A percentile compares a stretch with the other conserved stretches of the same genome.
Conservation (phyloP, 768 basidiomycete genomes). For the Cubamyces sp. region DNA sequence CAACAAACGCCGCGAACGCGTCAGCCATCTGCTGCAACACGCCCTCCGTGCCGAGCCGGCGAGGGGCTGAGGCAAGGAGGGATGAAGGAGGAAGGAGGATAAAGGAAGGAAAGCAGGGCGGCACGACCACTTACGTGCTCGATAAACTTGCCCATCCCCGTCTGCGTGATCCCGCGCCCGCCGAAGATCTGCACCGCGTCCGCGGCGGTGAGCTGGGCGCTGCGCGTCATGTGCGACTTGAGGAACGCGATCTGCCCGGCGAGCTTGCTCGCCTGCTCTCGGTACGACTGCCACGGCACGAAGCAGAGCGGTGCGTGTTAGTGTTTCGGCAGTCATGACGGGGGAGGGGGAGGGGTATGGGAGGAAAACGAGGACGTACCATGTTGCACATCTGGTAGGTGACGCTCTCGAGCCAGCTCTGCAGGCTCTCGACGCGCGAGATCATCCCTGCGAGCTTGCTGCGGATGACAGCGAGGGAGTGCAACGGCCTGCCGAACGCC, state of each 20-base stretch:
- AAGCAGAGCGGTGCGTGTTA: constrained; percentile 26
- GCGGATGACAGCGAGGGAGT: constrained; percentile 86
- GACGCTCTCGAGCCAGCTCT: constrained; percentile 83
- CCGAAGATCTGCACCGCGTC: constrained; percentile 89
- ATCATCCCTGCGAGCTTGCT: constrained; percentile 90
- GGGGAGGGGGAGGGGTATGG: neutral
- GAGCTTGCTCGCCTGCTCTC: constrained; percentile 70
- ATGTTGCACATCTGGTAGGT: constrained; percentile 91
- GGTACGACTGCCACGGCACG: constrained; percentile 52
- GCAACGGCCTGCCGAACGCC: constrained; percentile 89
- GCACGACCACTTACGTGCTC: constrained; percentile 58
- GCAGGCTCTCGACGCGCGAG: constrained; percentile 75
- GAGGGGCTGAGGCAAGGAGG: too few relatives aligned
- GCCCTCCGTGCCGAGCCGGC: neutral
- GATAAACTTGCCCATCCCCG: constrained; percentile 80
- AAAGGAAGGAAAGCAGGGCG: too few relatives aligned
- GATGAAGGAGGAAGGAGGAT: too few relatives aligned
- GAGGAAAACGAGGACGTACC: constrained; percentile 42
- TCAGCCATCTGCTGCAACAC: neutral
- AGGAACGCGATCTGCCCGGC: constrained; percentile 84
- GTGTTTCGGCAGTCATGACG: neutral
- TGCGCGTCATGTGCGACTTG: constrained; percentile 77
- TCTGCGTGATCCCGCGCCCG: constrained; percentile 82
- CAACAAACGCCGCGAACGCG: neutral
- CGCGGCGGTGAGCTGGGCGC: constrained; percentile 75